Evolutionary conservation across 202 grass and related monocot genomes (phyloP).

Genomic region (Hordeum pubiflorum): DNA sequence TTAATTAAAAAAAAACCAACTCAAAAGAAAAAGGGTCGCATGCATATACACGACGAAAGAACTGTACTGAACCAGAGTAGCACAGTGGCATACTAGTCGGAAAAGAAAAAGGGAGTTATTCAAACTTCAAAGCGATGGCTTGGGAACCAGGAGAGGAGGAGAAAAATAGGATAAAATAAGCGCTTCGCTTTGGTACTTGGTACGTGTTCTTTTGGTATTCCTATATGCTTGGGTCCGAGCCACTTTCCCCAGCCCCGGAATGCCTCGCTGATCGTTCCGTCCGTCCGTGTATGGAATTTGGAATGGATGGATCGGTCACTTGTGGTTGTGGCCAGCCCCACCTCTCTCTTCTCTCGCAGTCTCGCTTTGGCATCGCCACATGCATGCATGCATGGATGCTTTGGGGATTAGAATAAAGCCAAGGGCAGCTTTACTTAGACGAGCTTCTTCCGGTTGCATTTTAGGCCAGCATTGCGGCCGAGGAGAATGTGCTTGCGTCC

Average conservation of each 20-base stretch:
- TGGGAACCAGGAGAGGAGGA: slow-evolving; percentile 3
- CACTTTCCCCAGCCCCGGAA: neutral
- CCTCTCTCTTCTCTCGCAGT: neutral
- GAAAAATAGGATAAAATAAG: neutral
- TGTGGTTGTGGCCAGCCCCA: neutral
- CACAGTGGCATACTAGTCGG: neutral
- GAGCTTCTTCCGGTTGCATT: neutral
- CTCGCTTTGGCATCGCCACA: neutral
- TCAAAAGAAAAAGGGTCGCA: neutral
- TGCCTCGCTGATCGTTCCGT: neutral
- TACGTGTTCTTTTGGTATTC: slow-evolving; percentile 29
- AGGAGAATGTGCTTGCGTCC: neutral
- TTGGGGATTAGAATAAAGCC: slow-evolving; percentile 20
- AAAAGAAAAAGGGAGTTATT: neutral
- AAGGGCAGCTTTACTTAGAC: slow-evolving; percentile 20
- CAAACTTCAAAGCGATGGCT: slow-evolving; percentile 28
- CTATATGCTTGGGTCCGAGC: slow-evolving; percentile 14
- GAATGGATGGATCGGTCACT: neutral
- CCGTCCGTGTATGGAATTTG: too few relatives aligned
- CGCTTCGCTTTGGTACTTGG: slow-evolving; percentile 42
- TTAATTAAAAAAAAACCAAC: neutral
- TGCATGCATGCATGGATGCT: slow-evolving; percentile 19
- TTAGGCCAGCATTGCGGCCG: neutral
- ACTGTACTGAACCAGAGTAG: neutral
- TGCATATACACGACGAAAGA: neutral